Base-by-base conservation (phyloP, 345 rosid genomes). In the Boechera stricta region DNA sequence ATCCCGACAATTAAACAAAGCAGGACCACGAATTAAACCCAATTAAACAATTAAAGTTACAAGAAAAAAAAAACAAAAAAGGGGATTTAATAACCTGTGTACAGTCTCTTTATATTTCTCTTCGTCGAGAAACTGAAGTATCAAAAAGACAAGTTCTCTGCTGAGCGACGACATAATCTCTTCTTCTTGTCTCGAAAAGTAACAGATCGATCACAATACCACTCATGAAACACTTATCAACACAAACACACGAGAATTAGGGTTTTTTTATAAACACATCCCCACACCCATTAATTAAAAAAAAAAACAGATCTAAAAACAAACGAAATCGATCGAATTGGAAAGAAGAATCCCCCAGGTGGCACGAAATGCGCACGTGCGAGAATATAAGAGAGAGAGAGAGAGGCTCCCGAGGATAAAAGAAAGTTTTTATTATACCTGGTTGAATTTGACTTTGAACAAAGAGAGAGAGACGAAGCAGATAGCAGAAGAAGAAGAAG, bases 41-140 rank as follows among this genome's bases (percentile, higher is more conserved):
- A 60, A 62, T 51, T 51, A 16, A 16, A 29, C 53, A 52, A 51
- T 10, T 12, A 10, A 42, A 42, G 12, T 10, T 10, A 2, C 15
- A 54, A 18, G 16, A 1, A 10, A 31, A 2, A 32, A 6, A 18
- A 7, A 57, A 0, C 3, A 38, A 48, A 31, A 42, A 6, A n/a
- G 16, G 54, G 8, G 35, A 18, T 0, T n/a, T 4, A 15, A 80
- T 21, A 44, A 80, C 83, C 77, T 75, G 77, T 80, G 83, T 3
- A 80, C 80, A 65, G 83, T 76, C 0, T 80, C 83, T 80, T 80
- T 80, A 65, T 71, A 80, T 75, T 80, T 76, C 77, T 80, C 83
- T 66, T 80, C 83, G 33, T 76, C 80, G 10, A 80, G 66, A 59
- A 80, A 80, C 77, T 80, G 83, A n/a, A 80, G 83, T 31, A 80